Conservation (phyloP, 768 basidiomycete genomes). For the Pisolithus albus region DNA sequence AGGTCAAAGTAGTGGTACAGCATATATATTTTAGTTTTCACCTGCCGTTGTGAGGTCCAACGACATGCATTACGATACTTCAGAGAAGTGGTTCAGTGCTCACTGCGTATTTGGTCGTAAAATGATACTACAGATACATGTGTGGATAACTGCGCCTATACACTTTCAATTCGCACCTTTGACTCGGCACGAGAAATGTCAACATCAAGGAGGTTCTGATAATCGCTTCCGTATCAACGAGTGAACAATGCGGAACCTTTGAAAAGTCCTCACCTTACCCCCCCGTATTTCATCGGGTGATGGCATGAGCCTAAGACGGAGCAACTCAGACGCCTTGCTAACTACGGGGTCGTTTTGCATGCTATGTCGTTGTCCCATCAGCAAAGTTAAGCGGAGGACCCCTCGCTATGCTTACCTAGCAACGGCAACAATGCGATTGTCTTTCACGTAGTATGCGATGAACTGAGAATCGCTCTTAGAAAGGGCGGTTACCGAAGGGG, state of each 20-base stretch:
- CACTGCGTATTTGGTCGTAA: too few relatives aligned
- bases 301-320: slow-evolving; percentile 78
- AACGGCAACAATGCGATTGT: slow-evolving; percentile 58
- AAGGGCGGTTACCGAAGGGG: not conserved
- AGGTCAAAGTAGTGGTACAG: too few relatives aligned
- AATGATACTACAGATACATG: too few relatives aligned
- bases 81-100: too few relatives aligned
- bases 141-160: not conserved
- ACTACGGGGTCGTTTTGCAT: slow-evolving; percentile 84
- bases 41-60: too few relatives aligned
- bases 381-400: not conserved
- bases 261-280: slow-evolving; percentile 51
- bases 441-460: slow-evolving; percentile 71
- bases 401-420: slow-evolving; percentile 39
- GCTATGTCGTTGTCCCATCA: slow-evolving; percentile 26
- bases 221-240: not conserved
- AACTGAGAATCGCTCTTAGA: slow-evolving; percentile 39
- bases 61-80: too few relatives aligned
- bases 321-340: slow-evolving; percentile 67
- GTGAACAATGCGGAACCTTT: not conserved
- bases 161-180: not conserved
- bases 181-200: slow-evolving; percentile 18
- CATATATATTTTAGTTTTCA: too few relatives aligned
- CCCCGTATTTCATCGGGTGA: slow-evolving; percentile 61
- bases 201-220: slow-evolving; percentile 24